Conservation (phyloP, 371 early-diverging fungal genomes). For the Syncephalastrum contaminatum region DNA sequence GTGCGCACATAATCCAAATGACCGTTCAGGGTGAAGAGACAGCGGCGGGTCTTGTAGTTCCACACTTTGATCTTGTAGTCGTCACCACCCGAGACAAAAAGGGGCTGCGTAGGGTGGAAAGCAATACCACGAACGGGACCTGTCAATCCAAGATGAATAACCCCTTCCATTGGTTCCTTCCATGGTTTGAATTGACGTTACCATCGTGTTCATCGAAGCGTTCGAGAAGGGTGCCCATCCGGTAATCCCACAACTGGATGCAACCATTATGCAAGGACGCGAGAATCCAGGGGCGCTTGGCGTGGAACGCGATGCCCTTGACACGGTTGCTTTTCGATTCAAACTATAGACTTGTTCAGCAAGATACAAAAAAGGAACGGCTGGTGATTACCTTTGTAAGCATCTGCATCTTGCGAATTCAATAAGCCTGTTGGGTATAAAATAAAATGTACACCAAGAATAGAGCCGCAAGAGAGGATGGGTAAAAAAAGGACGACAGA, state of each 20-base stretch:
- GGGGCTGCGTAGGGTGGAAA: slow-evolving; percentile 97
- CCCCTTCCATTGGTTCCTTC: background rate
- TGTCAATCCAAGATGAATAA: slow-evolving; percentile 19
- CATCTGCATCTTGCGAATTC: slow-evolving; percentile 70
- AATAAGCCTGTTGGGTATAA: slow-evolving; percentile 1
- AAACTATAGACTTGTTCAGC: slow-evolving; percentile 60
- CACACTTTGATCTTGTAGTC: slow-evolving; percentile 99
- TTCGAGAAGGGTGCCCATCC: slow-evolving; percentile 96
- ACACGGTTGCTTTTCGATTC: slow-evolving; percentile 98
- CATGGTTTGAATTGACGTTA: slow-evolving; percentile 26
- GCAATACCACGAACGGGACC: slow-evolving; percentile 98
- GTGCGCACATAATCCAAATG: slow-evolving; percentile 99
- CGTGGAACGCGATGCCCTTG: slow-evolving; percentile 98
- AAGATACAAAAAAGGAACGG: background rate
- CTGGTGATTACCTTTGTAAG: slow-evolving; percentile 70
- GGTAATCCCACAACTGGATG: slow-evolving; percentile 98
- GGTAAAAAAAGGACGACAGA: too few species aligned
- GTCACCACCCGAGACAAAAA: slow-evolving; percentile 99
- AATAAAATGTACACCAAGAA: too few species aligned
- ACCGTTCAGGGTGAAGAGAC: slow-evolving; percentile 94
- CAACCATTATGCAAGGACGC: slow-evolving; percentile 98
- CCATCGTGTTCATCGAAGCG: slow-evolving; percentile 99
- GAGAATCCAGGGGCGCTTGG: slow-evolving; percentile 97
- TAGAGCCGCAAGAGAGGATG: too few species aligned
- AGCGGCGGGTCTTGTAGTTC: slow-evolving; percentile 97